These are phyloP conservation scores for Trypanosoma boissoni DNA, from an alignment of 208 protist species.

Conservation along the genomic window DNA sequence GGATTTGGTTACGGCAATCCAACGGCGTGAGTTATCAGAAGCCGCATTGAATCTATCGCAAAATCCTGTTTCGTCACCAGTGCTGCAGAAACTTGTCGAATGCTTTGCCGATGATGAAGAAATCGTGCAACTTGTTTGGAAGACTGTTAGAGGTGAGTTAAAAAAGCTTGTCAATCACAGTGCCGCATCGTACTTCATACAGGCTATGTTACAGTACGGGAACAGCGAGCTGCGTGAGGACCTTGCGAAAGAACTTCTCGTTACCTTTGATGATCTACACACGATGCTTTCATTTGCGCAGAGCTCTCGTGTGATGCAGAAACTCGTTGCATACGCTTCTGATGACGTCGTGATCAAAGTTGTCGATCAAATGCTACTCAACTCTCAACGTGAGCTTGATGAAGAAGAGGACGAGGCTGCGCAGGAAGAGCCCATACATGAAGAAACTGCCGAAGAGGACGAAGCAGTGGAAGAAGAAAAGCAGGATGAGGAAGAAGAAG, in stretches of 20 bases:
- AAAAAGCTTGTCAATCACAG: slow-evolving; percentile 52
- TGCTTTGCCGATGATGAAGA: slow-evolving; percentile 16
- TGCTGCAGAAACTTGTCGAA: slow-evolving; percentile 81
- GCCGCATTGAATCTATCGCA: slow-evolving; percentile 42
- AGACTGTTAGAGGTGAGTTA: slow-evolving; percentile 31
- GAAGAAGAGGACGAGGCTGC: slow-evolving; percentile 19
- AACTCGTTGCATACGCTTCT: slow-evolving; percentile 65
- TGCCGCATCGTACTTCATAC: slow-evolving; percentile 65
- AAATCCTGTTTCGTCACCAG: slow-evolving; percentile 66
- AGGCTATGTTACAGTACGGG: slow-evolving; percentile 60
- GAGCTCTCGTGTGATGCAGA: slow-evolving; percentile 86
- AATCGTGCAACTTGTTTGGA: slow-evolving; percentile 23
- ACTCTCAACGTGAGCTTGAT: slow-evolving; percentile 19
- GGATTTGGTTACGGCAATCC: slow-evolving; percentile 18
- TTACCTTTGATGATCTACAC: slow-evolving; percentile 46
- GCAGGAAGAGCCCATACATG: no score
- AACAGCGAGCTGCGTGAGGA: slow-evolving; percentile 37
- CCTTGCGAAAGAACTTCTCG: slow-evolving; percentile 35
- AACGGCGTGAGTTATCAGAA: slow-evolving; percentile 26
- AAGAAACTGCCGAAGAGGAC: slow-evolving; percentile 1
- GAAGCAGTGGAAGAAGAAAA: slow-evolving; percentile 25
- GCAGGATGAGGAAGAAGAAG: slow-evolving; percentile 30
- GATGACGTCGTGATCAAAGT: slow-evolving; percentile 55
- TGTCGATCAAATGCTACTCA: slow-evolving; percentile 40
- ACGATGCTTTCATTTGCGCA: slow-evolving; percentile 56